phyloP scores from a whole-genome alignment of 2,329 filamentous ascomycete species.

The Penicillium hordei region DNA sequence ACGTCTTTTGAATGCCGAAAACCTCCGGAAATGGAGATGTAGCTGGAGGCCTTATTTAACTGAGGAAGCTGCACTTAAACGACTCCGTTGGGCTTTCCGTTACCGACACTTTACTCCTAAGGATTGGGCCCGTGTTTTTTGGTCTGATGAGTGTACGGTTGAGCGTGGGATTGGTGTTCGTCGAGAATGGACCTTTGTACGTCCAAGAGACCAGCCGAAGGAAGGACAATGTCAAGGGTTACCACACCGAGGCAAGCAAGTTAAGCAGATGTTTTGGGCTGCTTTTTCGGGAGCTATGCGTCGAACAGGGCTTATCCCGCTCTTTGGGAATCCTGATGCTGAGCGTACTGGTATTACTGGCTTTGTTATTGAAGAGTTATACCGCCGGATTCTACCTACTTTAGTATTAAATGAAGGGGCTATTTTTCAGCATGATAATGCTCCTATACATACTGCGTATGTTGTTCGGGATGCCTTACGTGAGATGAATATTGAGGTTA shows the following conservation, averaged over 20 bases:
- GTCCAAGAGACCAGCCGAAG: slow-evolving; percentile 2
- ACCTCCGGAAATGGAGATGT: too few species aligned
- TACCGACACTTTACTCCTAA: slow-evolving; percentile 9
- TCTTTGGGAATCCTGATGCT: too few species aligned
- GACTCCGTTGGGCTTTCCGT: slow-evolving; percentile 5
- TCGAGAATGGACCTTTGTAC: too few species aligned
- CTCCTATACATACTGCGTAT: slow-evolving; percentile 5
- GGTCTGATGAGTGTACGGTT: slow-evolving; percentile 12
- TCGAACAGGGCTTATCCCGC: neutral
- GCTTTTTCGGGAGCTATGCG: slow-evolving; percentile 5
- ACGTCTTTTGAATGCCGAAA: too few species aligned
- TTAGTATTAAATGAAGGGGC: slow-evolving; percentile 4
- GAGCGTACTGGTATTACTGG: too few species aligned
- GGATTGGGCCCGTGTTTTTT: slow-evolving; percentile 12
- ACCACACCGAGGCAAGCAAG: slow-evolving; percentile 1
- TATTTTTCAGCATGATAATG: slow-evolving; percentile 22
- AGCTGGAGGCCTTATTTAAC: neutral
- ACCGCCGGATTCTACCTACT: slow-evolving; percentile 10
- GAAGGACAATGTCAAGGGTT: slow-evolving; percentile 2
- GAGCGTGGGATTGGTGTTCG: slow-evolving; percentile 7
- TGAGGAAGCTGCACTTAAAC: slow-evolving; percentile 4
- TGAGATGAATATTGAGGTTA: slow-evolving; percentile 14
- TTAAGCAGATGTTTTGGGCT: slow-evolving; percentile 23
- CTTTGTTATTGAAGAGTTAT: too few species aligned
- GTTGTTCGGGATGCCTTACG: slow-evolving; percentile 10